Conservation (phyloP, 1,284 basidiomycete species). For the Trichosporon faecale region DNA sequence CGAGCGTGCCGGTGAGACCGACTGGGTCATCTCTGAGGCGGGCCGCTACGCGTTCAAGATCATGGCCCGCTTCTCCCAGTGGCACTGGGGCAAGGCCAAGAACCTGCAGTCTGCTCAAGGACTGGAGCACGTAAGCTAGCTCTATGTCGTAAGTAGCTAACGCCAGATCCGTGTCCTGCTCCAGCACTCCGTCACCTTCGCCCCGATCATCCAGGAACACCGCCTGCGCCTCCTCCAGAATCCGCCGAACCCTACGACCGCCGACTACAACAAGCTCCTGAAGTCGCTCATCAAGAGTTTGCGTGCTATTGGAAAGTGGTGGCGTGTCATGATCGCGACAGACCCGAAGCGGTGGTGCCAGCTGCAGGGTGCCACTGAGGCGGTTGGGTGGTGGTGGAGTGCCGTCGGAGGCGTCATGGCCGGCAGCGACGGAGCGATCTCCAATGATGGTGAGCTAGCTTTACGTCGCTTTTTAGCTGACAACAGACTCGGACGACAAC, state of each 20-base stretch:
- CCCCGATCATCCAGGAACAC: slow-evolving; percentile 44
- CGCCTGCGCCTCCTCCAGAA: slow-evolving; percentile 37
- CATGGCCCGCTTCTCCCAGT: slow-evolving; percentile 44
- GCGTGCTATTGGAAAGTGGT: slow-evolving; percentile 50
- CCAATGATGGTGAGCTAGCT: slow-evolving; percentile 45
- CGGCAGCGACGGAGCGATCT: slow-evolving; percentile 44
- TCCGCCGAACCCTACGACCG: slow-evolving; percentile 15
- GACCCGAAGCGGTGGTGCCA: slow-evolving; percentile 50
- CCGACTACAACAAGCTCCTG: slow-evolving; percentile 32
- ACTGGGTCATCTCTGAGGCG: slow-evolving; percentile 47
- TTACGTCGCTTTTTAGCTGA: not conserved
- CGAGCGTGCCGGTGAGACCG: slow-evolving; percentile 33
- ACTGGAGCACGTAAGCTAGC: slow-evolving; percentile 34
- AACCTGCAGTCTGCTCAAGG: slow-evolving; percentile 38
- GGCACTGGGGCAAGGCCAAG: slow-evolving; percentile 49
- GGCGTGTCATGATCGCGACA: slow-evolving; percentile 47
- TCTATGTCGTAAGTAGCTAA: not conserved
- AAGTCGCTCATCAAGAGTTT: slow-evolving; percentile 46
- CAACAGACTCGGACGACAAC: slow-evolving; percentile 36
- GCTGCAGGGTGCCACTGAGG: slow-evolving; percentile 40
- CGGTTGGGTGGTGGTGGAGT: slow-evolving; percentile 53
- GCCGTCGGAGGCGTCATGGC: slow-evolving; percentile 49
- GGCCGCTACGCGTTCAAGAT: slow-evolving; percentile 52
- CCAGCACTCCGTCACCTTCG: slow-evolving; percentile 43
- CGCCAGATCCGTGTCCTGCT: slow-evolving; percentile 39